Conservation (phyloP, 225 moss, liverwort and hornwort species). For the Rhytidiadelphus loreus region DNA sequence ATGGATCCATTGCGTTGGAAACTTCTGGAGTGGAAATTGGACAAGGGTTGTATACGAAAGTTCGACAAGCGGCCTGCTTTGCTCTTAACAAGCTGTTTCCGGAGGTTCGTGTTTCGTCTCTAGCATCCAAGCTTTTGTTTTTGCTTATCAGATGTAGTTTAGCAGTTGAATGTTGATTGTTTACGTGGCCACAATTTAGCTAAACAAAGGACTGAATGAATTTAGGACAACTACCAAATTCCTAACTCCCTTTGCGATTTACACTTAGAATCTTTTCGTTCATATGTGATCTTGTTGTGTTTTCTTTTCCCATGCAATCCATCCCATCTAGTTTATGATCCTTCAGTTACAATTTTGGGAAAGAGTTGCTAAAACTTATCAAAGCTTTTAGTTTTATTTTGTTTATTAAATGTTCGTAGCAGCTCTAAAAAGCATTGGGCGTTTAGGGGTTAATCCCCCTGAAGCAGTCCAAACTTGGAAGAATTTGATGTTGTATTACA, state of each 20-base stretch:
- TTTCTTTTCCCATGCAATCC: not conserved
- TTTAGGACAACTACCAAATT: not conserved
- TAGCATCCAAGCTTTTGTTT: not conserved
- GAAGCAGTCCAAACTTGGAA: not conserved
- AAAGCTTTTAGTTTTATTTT: not conserved
- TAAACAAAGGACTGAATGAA: not conserved
- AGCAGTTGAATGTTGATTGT: not conserved
- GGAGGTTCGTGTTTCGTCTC: conserved; percentile 3
- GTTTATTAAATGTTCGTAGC: not conserved
- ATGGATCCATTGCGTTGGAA: conserved; percentile 60
- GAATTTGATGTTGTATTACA: not conserved
- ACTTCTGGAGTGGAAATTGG: conserved; percentile 71
- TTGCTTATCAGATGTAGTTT: not conserved
- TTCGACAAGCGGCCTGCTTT: conserved; percentile 54
- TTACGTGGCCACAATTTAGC: not conserved
- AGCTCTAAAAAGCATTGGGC: not conserved
- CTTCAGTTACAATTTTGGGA: not conserved
- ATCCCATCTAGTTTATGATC: not conserved
- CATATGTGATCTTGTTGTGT: not conserved
- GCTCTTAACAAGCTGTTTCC: conserved; percentile 49
- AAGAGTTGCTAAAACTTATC: not conserved
- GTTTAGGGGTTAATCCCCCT: not conserved
- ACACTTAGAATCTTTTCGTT: not conserved
- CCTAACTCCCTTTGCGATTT: not conserved
- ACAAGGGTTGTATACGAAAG: conserved; percentile 76